Conservation (phyloP, 192 early-diverging fungal genomes). For the Backusella luteola region DNA sequence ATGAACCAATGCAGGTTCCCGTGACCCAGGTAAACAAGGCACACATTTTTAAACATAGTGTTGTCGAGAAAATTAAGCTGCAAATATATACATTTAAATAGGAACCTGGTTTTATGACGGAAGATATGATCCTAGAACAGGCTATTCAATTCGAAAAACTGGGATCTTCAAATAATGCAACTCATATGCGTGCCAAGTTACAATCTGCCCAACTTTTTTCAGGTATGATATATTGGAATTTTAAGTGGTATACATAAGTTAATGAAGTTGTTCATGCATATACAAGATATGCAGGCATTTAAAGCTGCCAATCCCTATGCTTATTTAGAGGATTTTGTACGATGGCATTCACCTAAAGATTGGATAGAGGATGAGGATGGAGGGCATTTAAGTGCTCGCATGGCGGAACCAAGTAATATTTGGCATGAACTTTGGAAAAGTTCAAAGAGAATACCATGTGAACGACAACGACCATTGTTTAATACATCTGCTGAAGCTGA, state of each 20-base stretch:
- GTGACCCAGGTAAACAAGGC: constrained; percentile 52
- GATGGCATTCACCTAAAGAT: constrained; percentile 95
- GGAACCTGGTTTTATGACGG: constrained; percentile 78
- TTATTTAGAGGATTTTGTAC: constrained; percentile 82
- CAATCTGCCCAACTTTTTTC: constrained; percentile 75
- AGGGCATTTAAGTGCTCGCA: constrained; percentile 68
- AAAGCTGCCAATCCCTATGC: constrained; percentile 90
- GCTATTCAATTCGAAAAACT: constrained; percentile 74
- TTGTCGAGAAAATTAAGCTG: neutral
- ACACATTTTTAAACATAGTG: neutral
- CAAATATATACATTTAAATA: neutral
- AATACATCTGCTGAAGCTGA: constrained; percentile 73
- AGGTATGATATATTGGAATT: constrained; percentile 33
- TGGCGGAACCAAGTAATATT: constrained; percentile 77
- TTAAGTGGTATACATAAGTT: neutral
- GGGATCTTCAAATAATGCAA: constrained; percentile 70
- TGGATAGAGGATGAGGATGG: constrained; percentile 65
- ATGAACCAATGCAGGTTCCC: constrained; percentile 67
- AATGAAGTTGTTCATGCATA: neutral
- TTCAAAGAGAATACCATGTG: constrained; percentile 57
- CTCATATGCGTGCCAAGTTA: constrained; percentile 70
- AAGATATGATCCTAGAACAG: constrained; percentile 86
- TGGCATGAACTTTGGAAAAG: constrained; percentile 87
- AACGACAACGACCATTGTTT: constrained; percentile 78
- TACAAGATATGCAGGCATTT: constrained; percentile 83